Conservation (phyloP, 2,329 filamentous ascomycete species). For the Alternaria hordeiaustralica region DNA sequence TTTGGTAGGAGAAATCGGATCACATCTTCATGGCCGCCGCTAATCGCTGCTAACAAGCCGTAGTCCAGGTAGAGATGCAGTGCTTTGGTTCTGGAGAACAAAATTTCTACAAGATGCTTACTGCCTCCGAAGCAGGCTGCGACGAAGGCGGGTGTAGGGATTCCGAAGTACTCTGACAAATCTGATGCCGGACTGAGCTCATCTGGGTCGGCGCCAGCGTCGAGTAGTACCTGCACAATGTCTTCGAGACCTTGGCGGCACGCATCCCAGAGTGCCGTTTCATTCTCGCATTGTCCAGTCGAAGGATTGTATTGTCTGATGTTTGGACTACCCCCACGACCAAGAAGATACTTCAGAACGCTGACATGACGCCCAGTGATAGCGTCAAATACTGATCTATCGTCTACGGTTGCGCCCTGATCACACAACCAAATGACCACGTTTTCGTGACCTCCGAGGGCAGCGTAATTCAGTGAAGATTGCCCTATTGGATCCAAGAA, state of each 20-base stretch:
- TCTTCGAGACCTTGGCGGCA: background rate
- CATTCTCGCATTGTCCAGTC: background rate
- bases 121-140: background rate
- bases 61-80: background rate
- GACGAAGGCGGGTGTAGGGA: background rate
- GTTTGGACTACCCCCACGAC: background rate
- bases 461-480: background rate
- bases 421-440: background rate
- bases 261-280: background rate
- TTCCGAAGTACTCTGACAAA: fast-evolving
- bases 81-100: background rate
- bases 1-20: background rate
- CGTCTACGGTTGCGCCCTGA: background rate
- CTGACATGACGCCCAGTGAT: fast-evolving
- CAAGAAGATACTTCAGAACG: background rate
- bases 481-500: fast-evolving
- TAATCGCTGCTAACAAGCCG: background rate
- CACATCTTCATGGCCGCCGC: background rate
- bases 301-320: fast-evolving
- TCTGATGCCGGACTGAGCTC: background rate
- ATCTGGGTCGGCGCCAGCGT: background rate
- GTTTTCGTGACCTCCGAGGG: background rate
- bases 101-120: background rate
- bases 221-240: background rate
- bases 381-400: background rate